Evolutionary conservation across 257 asterid genomes (phyloP), one percentile per base, ranked within the genome.

Genomic region (Ehretia macrophylla): DNA sequence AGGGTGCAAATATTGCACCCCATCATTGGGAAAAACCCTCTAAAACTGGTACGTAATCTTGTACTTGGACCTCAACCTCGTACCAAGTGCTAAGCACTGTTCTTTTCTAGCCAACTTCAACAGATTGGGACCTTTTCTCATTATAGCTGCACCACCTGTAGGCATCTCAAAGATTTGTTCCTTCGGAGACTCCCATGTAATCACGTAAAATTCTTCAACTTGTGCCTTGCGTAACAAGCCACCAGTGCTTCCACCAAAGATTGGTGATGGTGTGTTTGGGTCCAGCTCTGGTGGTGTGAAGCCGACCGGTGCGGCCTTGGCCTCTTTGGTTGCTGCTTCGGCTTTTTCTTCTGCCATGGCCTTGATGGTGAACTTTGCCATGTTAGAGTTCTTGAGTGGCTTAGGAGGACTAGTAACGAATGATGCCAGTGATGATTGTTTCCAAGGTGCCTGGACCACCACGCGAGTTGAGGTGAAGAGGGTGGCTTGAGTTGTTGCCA

Each of bases 111-210:
- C 87, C 79, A 91, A 51, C 45, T 91, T 91, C 69, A 91, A 67
- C 77, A 91, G 65, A 39, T 91, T 91, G 19, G 95, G 94, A 1
- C 98, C 98, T 73, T 85, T 62, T 37, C 96, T 68, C 98, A 91
- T 91, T 67, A 79, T 91, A 22, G 98, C 98, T 10, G 98, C 98
- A 37, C 98, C 98, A 51, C 98, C 96, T 0, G 96, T 91, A 1
- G 96, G 95, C 98, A 88, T 91, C 75, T 91, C 98, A 56, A 91
- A 91, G n/a, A 88, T 85, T 51, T 91, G 96, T 58, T 91, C 98
- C 69, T 88, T 88, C 0, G 98, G 95, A 0, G 98, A 91, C 0
- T 84, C 94, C 98, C 98, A 91, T 0, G 98, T 91, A 58, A 91
- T 88, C 32, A 85, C 97, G 63, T 91, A 84, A 78, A 91, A 91